Evolutionary conservation across 1,284 basidiomycete species (phyloP).

Genomic region (Exobasidium rhododendri): DNA sequence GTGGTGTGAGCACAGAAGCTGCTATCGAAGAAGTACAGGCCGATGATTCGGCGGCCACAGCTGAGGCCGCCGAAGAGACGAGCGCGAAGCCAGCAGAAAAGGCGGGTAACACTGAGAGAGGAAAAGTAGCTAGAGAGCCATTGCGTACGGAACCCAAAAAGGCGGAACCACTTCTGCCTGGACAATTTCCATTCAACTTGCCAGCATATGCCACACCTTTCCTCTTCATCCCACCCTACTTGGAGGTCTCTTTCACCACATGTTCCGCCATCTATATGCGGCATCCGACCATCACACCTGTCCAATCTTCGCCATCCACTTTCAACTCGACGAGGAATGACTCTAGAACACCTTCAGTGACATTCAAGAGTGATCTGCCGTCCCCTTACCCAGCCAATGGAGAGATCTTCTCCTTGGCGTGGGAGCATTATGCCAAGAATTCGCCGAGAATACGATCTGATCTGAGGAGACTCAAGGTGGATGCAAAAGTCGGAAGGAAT

Average conservation of each 20-base stretch:
- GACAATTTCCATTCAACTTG: constrained; percentile 65
- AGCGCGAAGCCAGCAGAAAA: constrained; percentile 5
- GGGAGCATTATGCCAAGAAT: constrained; percentile 51
- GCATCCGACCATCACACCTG: constrained; percentile 73
- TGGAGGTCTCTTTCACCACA: constrained; percentile 83
- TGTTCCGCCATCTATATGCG: constrained; percentile 92
- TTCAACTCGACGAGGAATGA: constrained; percentile 3
- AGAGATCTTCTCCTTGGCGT: constrained; percentile 50
- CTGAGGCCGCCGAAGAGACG: background rate
- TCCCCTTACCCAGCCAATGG: constrained; percentile 48
- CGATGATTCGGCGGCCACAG: background rate
- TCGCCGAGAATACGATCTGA: constrained; percentile 48
- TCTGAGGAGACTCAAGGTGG: constrained; percentile 36
- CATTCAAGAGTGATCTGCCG: constrained; percentile 46
- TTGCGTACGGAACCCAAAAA: constrained; percentile 3
- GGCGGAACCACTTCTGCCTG: constrained; percentile 33
- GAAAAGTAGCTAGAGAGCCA: background rate
- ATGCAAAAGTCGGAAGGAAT: constrained; percentile 34
- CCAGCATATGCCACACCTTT: constrained; percentile 84
- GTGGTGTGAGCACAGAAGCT: background rate
- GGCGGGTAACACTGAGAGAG: background rate
- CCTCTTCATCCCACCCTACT: constrained; percentile 92
- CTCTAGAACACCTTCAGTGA: background rate
- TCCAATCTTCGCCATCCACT: background rate
- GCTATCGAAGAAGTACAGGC: background rate